These are phyloP conservation scores for Moesziomyces sp. DNA, from an alignment of 1,284 basidiomycete species.

Conservation along the genomic window DNA sequence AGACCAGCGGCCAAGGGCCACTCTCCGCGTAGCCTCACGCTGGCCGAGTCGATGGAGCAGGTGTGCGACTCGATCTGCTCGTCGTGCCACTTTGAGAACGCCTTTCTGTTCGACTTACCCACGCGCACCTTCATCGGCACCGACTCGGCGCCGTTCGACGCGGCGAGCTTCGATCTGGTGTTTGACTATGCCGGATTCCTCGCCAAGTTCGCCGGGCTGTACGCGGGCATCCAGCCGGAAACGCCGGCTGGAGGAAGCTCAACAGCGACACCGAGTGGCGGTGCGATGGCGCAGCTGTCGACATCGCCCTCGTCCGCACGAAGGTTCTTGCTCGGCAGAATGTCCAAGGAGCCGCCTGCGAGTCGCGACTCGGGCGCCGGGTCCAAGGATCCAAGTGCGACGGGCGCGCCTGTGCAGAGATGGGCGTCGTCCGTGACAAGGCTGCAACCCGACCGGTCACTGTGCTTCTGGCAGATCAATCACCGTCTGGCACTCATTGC, in stretches of 20 bases:
- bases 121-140: conserved; percentile 90
- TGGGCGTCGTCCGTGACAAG: conserved; percentile 69
- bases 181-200: conserved; percentile 91
- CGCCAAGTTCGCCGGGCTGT: conserved; percentile 83
- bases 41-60: conserved; percentile 52
- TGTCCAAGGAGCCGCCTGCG: conserved; percentile 15
- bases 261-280: conserved; percentile 1
- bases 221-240: conserved; percentile 70
- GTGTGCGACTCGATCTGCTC: conserved; percentile 54
- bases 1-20: conserved; percentile 22
- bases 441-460: conserved; percentile 78
- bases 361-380: background rate
- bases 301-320: conserved; percentile 37
- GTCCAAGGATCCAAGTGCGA: background rate
- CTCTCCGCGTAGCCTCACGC: conserved; percentile 19
- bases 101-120: conserved; percentile 88
- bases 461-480: conserved; percentile 87
- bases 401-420: conserved; percentile 3
- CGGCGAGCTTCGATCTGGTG: conserved; percentile 85
- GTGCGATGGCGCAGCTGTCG: conserved; percentile 20
- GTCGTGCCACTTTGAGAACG: conserved; percentile 90
- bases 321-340: conserved; percentile 27
- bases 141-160: conserved; percentile 90
- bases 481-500: conserved; percentile 81
- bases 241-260: conserved; percentile 1